Evolutionary conservation across 2,329 filamentous ascomycete species (phyloP), one percentile per base, ranked within the genome.

Genomic region (Colletotrichum sp.): DNA sequence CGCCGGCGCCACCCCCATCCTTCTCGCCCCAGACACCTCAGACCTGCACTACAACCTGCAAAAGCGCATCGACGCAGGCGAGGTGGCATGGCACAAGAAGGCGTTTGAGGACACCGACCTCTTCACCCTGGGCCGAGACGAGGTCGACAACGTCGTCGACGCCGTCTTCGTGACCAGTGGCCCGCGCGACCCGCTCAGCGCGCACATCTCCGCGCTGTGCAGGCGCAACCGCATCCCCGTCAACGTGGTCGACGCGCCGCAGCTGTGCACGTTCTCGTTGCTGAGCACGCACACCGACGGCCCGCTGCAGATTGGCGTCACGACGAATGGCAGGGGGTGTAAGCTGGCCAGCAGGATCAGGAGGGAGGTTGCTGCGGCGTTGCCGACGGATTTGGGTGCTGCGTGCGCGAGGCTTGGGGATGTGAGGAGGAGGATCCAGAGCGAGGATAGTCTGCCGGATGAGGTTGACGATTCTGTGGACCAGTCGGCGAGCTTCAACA

Each of bases 281-380:
- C 92, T 99, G 62, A 97, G 96, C 29, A 98, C 95, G 9, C 93
- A 99, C 84, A 93, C 91, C 71, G 96, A 98, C 81, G 97, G 97
- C 0, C 96, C 97, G 12, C 89, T 99, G 55, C 97, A 99, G 83
- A 94, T 99, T 77, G 97, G 97, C 77, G 94, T 99, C 74, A 99
- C 97, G 5, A 99, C 97, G 1, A 98, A 98, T 75, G 96, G 97
- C 25, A 93, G 95, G 80, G 97, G 97, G 3, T 99, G 97, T 88
- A 98, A 98, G 85, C 90, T 99, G 34, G 95, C 97, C 8, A 95
- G 95, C 12, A 91, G 97, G 30, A 95, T 99, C 80, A 92, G 96
- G 19, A 91, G 97, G 72, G 97, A 99, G 81, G 94, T 99, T 77
- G 94, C 95, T 3, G 91, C 96, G 1, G 92, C 93, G 0, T 88